Evolutionary conservation across 257 asterid genomes (phyloP).

Genomic region (Solanum ossicruentum): DNA sequence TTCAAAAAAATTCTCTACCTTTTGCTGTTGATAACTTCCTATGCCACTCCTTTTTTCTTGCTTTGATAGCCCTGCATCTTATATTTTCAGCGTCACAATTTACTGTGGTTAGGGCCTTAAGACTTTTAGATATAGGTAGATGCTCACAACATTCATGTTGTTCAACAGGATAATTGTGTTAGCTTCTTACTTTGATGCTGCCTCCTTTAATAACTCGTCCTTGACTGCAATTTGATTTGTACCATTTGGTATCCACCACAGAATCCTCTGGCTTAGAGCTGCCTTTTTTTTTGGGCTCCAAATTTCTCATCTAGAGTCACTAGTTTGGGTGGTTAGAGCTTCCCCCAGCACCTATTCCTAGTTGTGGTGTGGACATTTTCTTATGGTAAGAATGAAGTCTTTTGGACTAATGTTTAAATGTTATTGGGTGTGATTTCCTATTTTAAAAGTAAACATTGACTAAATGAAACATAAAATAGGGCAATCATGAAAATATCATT

Average conservation of each 20-base stretch:
- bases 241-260: neutral
- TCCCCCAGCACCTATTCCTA: neutral
- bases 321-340: neutral
- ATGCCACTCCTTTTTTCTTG: no score
- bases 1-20: neutral
- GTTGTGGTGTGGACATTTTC: neutral
- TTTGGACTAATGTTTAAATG: neutral
- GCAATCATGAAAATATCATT: neutral
- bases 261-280: neutral
- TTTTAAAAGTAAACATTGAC: neutral
- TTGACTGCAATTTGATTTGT: neutral
- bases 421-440: neutral
- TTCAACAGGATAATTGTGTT: neutral
- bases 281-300: neutral
- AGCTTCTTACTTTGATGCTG: neutral
- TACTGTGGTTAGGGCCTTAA: neutral
- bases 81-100: neutral
- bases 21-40: neutral
- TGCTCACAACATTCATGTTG: neutral
- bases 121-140: neutral
- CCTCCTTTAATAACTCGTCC: neutral
- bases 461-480: neutral
- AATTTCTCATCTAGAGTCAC: neutral
- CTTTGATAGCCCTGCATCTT: no score
- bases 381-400: neutral